Base-by-base conservation (phyloP, 768 basidiomycete genomes). In the Termitomyces sp. region DNA sequence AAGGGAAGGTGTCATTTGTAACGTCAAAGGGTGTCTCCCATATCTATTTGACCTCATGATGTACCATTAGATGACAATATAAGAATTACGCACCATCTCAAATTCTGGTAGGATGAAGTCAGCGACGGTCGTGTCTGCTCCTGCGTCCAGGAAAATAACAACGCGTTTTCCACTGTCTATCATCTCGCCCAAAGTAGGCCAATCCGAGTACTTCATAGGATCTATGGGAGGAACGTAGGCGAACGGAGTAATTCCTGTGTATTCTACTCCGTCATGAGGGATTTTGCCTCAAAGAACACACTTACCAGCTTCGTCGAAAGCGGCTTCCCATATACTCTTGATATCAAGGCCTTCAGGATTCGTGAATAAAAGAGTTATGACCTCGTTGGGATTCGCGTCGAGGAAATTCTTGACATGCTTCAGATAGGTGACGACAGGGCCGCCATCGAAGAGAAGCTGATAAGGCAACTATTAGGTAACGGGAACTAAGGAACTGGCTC, bases 141-240 rank as follows among this genome's bases (percentile, higher is more conserved):
- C 74, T 2, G 72, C 61, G 58, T 88, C 85, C 63, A 88, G 71
- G 68, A 88, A 87, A 3, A 85, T 77, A 12, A 88, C 76, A 5
- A 88, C 78, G 5, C 82, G 77, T 64, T 78, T 84, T 5, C 81
- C 83, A 42, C 67, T 74, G 65, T 84, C 80, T 57, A 88, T 83
- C 68, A 88, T 69, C n/a, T 79, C 69, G 1, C 84, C 82, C 5
- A 88, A 70, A 0, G 85, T 85, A 1, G 86, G 87, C 85, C 87
- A 90, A 50, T 81, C 75, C 12, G 70, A 66, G 18, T 72, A 66
- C 36, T 73, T 73, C 58, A 81, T 67, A 0, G 78, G 75, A 0
- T 77, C 62, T 0, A 72, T 66, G 0, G 82, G 75, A 0, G 86
- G 86, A 5, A 82, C 75, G 60, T 81, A 87, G 2, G 78, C 76